A percentile compares a stretch with the other conserved stretches of the same genome.
phyloP scores from a whole-genome alignment of 2,329 filamentous ascomycete species.

The Curvularia lunata region DNA sequence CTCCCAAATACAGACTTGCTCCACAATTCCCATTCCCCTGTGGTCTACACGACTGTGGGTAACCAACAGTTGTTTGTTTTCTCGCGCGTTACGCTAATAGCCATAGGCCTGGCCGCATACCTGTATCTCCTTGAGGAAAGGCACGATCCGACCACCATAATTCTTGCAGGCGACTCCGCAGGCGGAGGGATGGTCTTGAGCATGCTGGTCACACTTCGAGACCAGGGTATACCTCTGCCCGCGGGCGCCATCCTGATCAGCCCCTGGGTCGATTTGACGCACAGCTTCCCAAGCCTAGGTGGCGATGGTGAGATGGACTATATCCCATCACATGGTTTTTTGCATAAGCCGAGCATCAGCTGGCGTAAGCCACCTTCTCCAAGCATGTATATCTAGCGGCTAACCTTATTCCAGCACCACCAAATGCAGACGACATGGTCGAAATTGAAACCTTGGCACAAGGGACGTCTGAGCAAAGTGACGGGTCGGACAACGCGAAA shows the following conservation, averaged over 20 bases:
- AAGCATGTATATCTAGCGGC: neutral
- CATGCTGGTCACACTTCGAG: conserved; percentile 79
- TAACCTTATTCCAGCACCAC: conserved; percentile 62
- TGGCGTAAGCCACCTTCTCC: conserved; percentile 64
- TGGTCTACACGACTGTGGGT: conserved; percentile 78
- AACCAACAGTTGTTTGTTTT: neutral
- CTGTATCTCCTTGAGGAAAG: conserved; percentile 74
- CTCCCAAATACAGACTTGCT: conserved; percentile 82
- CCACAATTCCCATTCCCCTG: conserved; percentile 97
- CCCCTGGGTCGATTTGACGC: conserved; percentile 94
- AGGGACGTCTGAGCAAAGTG: conserved; percentile 6
- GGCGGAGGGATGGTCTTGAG: conserved; percentile 88
- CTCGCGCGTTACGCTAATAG: conserved; percentile 9
- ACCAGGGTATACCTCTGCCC: conserved; percentile 81
- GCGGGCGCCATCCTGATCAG: conserved; percentile 90
- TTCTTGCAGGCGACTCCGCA: conserved; percentile 90
- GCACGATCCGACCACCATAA: conserved; percentile 80
- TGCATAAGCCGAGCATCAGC: conserved; percentile 84
- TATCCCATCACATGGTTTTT: conserved; percentile 84
- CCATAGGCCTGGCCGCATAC: conserved; percentile 72
- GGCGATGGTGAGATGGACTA: conserved; percentile 79
- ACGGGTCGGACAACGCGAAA: conserved; percentile 26
- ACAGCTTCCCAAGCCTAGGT: conserved; percentile 91
- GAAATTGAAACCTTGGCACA: conserved; percentile 50
- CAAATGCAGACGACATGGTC: conserved; percentile 75